Percentiles rank a stretch among this genome's conserved stretches.
Evolutionary conservation across 129 eudicot species (phyloP).

Genomic region (Smallanthus sonchifolius): DNA sequence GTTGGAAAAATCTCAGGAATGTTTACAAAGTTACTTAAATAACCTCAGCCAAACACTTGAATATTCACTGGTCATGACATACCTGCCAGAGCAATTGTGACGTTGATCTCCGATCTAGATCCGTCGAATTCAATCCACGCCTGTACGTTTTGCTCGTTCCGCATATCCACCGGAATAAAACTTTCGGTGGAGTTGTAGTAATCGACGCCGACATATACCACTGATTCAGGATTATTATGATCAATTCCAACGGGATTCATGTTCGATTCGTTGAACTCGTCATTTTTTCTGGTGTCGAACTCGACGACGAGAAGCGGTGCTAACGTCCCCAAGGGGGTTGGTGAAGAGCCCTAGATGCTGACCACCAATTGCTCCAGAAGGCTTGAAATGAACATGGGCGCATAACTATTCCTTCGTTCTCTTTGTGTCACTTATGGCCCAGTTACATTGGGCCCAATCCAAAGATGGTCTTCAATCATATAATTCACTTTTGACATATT

Average conservation of each 20-base stretch:
- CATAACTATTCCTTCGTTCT: no score
- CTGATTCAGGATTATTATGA: conserved; percentile 45
- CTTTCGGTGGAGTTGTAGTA: conserved; percentile 33
- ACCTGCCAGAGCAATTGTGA: conserved; percentile 65
- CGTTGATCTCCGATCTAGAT: conserved; percentile 42
- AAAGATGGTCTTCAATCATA: no score
- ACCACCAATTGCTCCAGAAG: conserved; percentile 40
- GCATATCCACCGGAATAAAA: conserved; percentile 43
- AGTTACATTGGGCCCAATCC: no score
- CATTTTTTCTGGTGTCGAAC: conserved; percentile 57
- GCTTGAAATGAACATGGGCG: no score
- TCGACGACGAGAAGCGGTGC: conserved; percentile 62
- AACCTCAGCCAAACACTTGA: no score
- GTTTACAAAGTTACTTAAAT: no score
- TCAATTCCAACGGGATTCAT: conserved; percentile 65
- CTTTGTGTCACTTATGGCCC: no score
- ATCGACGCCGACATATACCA: conserved; percentile 31
- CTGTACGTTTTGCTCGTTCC: conserved; percentile 60
- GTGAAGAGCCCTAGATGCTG: conserved; percentile 65
- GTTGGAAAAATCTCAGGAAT: no score
- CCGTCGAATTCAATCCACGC: conserved; percentile 78
- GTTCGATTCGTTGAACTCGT: conserved; percentile 52
- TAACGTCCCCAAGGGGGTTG: conserved; percentile 2
- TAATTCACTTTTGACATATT: no score
- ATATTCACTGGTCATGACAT: conserved; percentile 19